Base-by-base conservation (phyloP, 257 asterid genomes). In the Handroanthus guayacan region DNA sequence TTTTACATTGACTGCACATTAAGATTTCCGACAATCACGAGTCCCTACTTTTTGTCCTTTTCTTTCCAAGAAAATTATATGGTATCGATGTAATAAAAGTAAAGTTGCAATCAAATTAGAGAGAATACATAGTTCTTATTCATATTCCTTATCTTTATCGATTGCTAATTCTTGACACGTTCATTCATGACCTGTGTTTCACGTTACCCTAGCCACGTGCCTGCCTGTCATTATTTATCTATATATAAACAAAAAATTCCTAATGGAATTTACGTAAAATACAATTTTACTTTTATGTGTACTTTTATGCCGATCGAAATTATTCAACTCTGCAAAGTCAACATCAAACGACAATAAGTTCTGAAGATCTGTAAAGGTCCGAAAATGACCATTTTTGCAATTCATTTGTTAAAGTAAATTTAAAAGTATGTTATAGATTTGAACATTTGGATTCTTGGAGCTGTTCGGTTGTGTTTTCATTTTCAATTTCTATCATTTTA, bases 21-120 rank as follows among this genome's bases (percentile, higher is more conserved):
- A 47, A 36, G 52, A 43, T 48, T 47, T 47, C 79, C 77, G 54
- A 81, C 79, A 41, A 6, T 68, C 85, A 77, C 77, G 77, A 77
- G 77, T 61, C 44, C 41, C 69, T 68, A 57, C 41, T 51, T 72
- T 72, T 68, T 43, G 58, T 37, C 31, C 31, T 71, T 37, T 44
- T 39, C 62, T 60, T 66, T 61, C 50, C 68, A 50, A 71, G 67
- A 71, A 50, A 76, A 58, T 70, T 62, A 14, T 41, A 25, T 34
- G 25, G 16, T 37, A 55, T 20, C 9, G 2, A 10, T 37, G 25
- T 57, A 25, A 6, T 20, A 16, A 18, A 25, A 60, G 71, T 58
- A 43, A 62, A 67, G 54, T 74, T 62, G 9, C 31, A 56, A 3
- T 9, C 12, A 56, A 67, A 44, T 54, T 38, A 9, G 79, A 37